Percentiles rank a stretch among this genome's conserved stretches.
phyloP scores from a whole-genome alignment of 2,329 filamentous ascomycete species.

The Fusarium brevicatenulatum region DNA sequence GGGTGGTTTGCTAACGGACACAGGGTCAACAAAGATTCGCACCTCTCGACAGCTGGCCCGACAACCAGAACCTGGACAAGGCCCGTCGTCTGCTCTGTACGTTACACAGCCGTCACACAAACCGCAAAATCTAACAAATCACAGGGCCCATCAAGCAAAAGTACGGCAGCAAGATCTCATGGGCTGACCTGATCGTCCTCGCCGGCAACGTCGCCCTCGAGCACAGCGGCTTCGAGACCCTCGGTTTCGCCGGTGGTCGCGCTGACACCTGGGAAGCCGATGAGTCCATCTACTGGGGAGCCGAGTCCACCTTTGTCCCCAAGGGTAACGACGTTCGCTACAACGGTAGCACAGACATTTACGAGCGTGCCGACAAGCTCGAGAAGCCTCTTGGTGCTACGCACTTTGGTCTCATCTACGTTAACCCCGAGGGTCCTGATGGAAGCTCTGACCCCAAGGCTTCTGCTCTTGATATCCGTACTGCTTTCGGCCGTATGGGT shows the following conservation, averaged over 20 bases:
- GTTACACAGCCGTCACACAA: neutral
- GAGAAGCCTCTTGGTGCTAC: conserved; percentile 74
- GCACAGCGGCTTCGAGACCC: conserved; percentile 78
- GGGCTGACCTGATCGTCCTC: conserved; percentile 78
- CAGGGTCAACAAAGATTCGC: conserved; percentile 80
- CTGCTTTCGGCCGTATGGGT: conserved; percentile 81
- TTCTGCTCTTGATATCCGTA: conserved; percentile 76
- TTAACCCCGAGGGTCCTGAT: conserved; percentile 82
- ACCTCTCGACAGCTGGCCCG: conserved; percentile 83
- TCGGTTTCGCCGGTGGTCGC: conserved; percentile 79
- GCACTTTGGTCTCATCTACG: conserved; percentile 77
- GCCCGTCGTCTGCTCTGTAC: conserved; percentile 77
- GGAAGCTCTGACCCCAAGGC: conserved; percentile 75
- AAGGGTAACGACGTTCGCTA: conserved; percentile 77
- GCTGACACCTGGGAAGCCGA: conserved; percentile 79
- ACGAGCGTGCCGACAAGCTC: conserved; percentile 66
- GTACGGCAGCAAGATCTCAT: conserved; percentile 85
- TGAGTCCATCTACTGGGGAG: conserved; percentile 81
- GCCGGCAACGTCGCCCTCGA: conserved; percentile 82
- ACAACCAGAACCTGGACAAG: conserved; percentile 83
- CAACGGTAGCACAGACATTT: conserved; percentile 62
- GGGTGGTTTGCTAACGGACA: neutral
- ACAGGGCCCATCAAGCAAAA: conserved; percentile 80
- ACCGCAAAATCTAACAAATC: neutral
- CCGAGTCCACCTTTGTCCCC: conserved; percentile 74